These are phyloP conservation scores for Apiospora rasikravindrae DNA, from an alignment of 2,329 filamentous ascomycete species.

Conservation along the genomic window DNA sequence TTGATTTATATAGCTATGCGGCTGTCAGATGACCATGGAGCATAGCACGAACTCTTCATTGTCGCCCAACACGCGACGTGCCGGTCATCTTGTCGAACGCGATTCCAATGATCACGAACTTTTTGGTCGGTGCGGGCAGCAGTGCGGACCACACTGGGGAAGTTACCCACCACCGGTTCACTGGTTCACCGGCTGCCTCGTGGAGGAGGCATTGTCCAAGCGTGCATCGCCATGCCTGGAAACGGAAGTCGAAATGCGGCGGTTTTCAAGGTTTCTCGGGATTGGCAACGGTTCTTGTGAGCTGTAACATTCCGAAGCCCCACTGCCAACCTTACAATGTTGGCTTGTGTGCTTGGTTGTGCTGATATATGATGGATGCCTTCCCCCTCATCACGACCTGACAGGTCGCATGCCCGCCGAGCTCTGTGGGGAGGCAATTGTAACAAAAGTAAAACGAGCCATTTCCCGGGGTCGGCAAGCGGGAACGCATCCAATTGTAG, in stretches of 20 bases:
- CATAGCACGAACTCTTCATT: too few relatives aligned
- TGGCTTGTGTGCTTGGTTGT: neutral
- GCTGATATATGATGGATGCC: neutral
- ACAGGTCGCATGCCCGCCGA: conserved; percentile 1
- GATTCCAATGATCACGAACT: neutral
- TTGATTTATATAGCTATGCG: neutral
- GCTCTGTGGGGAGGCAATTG: neutral
- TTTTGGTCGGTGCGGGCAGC: neutral
- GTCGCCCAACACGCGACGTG: neutral
- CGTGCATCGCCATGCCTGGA: neutral
- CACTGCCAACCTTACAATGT: neutral
- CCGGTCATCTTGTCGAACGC: neutral
- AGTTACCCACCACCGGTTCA: neutral
- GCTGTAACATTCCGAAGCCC: neutral
- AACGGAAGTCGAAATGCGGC: neutral
- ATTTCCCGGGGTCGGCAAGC: neutral
- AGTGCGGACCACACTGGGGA: neutral
- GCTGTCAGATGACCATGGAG: neutral
- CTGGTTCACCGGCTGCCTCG: neutral
- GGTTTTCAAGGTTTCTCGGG: neutral
- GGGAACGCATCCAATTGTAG: neutral
- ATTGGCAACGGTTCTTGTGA: conserved; percentile 7
- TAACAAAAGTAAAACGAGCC: conserved; percentile 6
- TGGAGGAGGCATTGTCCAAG: neutral
- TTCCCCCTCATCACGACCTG: neutral